Percentiles rank a stretch among this genome's conserved stretches.
phyloP scores from a whole-genome alignment of 805 yeast genomes.

The Saccharomycopsis sp. region DNA sequence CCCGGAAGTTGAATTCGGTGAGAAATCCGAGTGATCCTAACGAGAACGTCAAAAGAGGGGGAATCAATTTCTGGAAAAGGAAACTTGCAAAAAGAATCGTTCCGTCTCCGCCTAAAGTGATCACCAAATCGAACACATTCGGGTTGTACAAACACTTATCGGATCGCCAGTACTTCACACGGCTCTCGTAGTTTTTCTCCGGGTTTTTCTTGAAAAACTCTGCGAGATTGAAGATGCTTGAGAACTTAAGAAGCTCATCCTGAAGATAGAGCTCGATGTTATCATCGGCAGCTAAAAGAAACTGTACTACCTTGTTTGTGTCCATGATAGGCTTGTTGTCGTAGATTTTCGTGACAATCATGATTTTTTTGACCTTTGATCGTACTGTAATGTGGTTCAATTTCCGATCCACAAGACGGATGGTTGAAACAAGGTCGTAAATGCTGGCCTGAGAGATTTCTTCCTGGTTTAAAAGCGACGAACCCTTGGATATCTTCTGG shows the following conservation, averaged over 20 bases:
- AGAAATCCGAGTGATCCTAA: conserved; percentile 90
- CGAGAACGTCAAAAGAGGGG: conserved; percentile 86
- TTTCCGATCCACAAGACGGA: conserved; percentile 28
- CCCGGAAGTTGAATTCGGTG: conserved; percentile 74
- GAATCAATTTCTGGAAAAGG: conserved; percentile 76
- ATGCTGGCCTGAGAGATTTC: conserved; percentile 5
- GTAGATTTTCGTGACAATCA: conserved; percentile 29
- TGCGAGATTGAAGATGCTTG: conserved; percentile 39
- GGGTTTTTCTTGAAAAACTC: conserved; percentile 30
- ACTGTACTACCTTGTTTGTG: conserved; percentile 24
- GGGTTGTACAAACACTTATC: conserved; percentile 33
- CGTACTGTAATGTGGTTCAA: conserved; percentile 27
- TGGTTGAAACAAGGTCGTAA: conserved; percentile 25
- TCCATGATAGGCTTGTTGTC: conserved; percentile 29
- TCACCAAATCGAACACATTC: conserved; percentile 61
- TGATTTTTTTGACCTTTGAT: conserved; percentile 24
- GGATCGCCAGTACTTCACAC: conserved; percentile 33
- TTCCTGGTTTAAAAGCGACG: conserved; percentile 2
- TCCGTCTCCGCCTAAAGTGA: conserved; percentile 96
- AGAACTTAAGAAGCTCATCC: conserved; percentile 28
- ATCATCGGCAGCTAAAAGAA: conserved; percentile 18
- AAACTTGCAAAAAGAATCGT: conserved; percentile 87
- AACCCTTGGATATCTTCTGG: conserved; percentile 1
- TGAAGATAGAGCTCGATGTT: conserved; percentile 45
- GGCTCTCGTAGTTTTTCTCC: conserved; percentile 17